Evolutionary conservation across 148 eudicot species (phyloP), one percentile per base, ranked within the genome.

Genomic region (Nepenthes gracilis): DNA sequence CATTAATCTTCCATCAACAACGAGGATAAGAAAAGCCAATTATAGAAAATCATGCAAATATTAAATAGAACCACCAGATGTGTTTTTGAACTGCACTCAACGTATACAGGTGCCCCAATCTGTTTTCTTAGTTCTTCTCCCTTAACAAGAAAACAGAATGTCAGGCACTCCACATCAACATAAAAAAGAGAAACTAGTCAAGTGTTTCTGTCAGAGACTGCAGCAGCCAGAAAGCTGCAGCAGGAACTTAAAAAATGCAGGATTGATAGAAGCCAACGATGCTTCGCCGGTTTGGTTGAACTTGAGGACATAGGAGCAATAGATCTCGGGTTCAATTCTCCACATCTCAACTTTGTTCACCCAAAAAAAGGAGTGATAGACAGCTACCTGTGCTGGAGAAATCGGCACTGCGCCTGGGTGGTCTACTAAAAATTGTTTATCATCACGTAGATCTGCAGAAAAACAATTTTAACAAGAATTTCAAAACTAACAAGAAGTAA

Each of bases 321-420:
- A 23, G 23, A 23, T 23, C 23, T 23, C 23, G 23, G 23, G 23
- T 23, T 23, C 23, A 23, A 23, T 23, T 23, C 23, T 23, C 23
- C 23, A 23, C 23, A 23, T 0, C 23, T 23, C 23, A 23, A 23
- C 23, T 23, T 23, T 23, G 23, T 23, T 23, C 23, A 23, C 0
- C 23, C 23, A 23, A 23, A 23, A 15, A 49, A 14, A 37, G 5
- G 4, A 36, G 33, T 61, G 3, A 13, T 61, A 47, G 49, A 61
- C 32, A 7, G 32, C 59, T 72, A 88, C 96, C 96, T 85, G 93
- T 62, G 77, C 75, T 64, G 87, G 79, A 12, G 89, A 62, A 66
- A 88, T 88, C 33, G 89, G 89, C 43, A 79, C 89, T 36, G 88
- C 96, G 36, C 89, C 89, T 35, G 96, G 89, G 73, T 88, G 93